Evolutionary conservation across 2,329 filamentous ascomycete genomes (phyloP).

Genomic region (Furcasterigmium furcatum): DNA sequence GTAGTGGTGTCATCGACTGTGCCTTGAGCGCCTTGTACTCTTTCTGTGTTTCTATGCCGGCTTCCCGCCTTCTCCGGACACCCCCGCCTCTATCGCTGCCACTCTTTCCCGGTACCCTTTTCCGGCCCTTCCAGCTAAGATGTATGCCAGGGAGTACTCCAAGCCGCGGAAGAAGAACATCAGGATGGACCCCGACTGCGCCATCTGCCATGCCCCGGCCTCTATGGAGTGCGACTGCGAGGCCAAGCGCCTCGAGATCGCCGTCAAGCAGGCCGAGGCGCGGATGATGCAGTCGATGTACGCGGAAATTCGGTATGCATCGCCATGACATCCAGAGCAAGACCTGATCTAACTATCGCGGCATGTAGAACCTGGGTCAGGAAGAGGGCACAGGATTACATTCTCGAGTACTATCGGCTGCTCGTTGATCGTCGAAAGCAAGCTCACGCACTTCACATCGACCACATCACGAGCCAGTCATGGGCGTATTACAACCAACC

Average conservation of each 20-base stretch:
- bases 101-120: too few relatives aligned
- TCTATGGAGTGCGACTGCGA: constrained; percentile 61
- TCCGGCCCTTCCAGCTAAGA: constrained; percentile 33
- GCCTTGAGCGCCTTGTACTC: constrained; percentile 23
- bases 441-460: constrained; percentile 51
- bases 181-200: constrained; percentile 69
- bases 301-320: constrained; percentile 57
- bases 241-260: constrained; percentile 60
- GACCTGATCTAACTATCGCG: constrained; percentile 8
- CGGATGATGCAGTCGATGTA: constrained; percentile 62
- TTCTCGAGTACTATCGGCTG: constrained; percentile 61
- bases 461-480: constrained; percentile 51
- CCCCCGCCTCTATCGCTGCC: constrained; percentile 7
- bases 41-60: constrained; percentile 12
- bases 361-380: constrained; percentile 57
- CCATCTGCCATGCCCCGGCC: constrained; percentile 61
- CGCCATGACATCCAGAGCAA: neutral
- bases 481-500: constrained; percentile 55
- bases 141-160: constrained; percentile 44
- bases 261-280: constrained; percentile 60
- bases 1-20: constrained; percentile 8
- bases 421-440: constrained; percentile 60
- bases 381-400: constrained; percentile 63
- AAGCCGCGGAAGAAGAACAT: constrained; percentile 42
- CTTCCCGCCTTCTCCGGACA: neutral